A percentile compares a stretch with the other conserved stretches of the same genome.
Evolutionary conservation across 2,329 filamentous ascomycete species (phyloP).

Genomic region (Tolypocladium endophyticum): DNA sequence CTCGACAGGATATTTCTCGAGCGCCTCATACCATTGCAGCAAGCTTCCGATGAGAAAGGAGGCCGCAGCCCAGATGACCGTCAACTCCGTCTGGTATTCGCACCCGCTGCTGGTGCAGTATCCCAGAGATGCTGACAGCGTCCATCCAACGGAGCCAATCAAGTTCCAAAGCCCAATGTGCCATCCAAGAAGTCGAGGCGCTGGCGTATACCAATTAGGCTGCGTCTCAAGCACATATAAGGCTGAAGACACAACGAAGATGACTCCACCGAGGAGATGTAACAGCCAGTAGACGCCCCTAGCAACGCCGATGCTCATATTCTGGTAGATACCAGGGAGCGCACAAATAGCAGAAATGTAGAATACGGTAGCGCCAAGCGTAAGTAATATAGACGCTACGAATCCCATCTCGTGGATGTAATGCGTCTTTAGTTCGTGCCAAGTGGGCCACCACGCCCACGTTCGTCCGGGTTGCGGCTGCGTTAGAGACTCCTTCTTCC

Average conservation of each 20-base stretch:
- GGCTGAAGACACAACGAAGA: constrained; percentile 45
- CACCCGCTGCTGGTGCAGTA: constrained; percentile 25
- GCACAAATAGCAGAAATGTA: constrained; percentile 53
- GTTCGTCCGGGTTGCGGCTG: constrained; percentile 9
- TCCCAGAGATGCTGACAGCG: constrained; percentile 43
- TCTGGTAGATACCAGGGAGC: constrained; percentile 43
- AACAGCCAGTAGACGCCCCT: constrained; percentile 47
- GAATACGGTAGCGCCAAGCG: constrained; percentile 51
- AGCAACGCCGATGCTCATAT: constrained; percentile 31
- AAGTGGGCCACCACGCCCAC: constrained; percentile 51
- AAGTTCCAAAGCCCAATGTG: constrained; percentile 56
- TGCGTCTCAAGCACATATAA: constrained; percentile 59
- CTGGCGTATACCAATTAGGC: constrained; percentile 48
- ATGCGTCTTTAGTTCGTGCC: constrained; percentile 42
- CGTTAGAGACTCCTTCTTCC: not conserved
- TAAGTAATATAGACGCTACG: constrained; percentile 44
- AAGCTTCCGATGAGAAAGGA: constrained; percentile 9
- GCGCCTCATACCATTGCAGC: constrained; percentile 12
- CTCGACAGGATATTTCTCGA: constrained; percentile 9
- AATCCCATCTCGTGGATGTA: constrained; percentile 55
- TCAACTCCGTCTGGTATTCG: constrained; percentile 31
- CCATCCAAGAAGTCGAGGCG: constrained; percentile 47
- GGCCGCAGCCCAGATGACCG: constrained; percentile 12
- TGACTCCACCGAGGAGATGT: constrained; percentile 49
- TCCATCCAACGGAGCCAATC: constrained; percentile 51